Evolutionary conservation across 345 rosid genomes (phyloP), one percentile per base, ranked within the genome.

Genomic region (Lumnitzera littorea): DNA sequence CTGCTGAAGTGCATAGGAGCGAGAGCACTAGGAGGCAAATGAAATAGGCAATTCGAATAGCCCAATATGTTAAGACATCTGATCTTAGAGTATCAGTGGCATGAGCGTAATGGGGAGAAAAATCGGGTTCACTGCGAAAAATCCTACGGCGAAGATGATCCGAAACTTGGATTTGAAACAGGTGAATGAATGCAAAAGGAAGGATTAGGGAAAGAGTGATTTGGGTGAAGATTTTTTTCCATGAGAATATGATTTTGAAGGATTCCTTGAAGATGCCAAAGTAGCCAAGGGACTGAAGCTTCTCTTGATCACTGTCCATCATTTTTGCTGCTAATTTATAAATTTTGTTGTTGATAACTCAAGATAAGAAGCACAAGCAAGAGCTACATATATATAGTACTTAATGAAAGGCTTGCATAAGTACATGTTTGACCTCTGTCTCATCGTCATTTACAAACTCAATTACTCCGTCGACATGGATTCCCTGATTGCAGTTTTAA

Each of bases 1-100:
- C 79, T 0, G 81, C 81, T 0, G 81, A 66, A 0, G 89, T 84
- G 2, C 81, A 75, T 51, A 76, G 73, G 13, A 84, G 76, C 12
- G 78, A 76, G 56, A 84, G 69, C 48, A 81, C 47, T 16, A 84
- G 55, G 24, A 75, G 13, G 57, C 70, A 58, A 3, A 76, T 62
- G 71, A 68, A 64, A 49, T 67, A 81, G 1, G 67, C 76, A 11
- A 55, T 24, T 48, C 75, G 62, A 68, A 81, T 71, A 47, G 77
- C 71, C 69, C 65, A 67, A 24, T 69, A 66, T 15, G 50, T 60
- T 2, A 59, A 16, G 72, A 69, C 58, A 27, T 76, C 78, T 0
- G 74, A 53, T 16, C 70, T 61, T 1, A 76, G 48, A 12, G 47
- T 58, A 11, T 58, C 29, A 15, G 61, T 20, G 20, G 20, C 20